Conservation (phyloP, 805 yeast genomes). For the Metschnikowia henanensis region DNA sequence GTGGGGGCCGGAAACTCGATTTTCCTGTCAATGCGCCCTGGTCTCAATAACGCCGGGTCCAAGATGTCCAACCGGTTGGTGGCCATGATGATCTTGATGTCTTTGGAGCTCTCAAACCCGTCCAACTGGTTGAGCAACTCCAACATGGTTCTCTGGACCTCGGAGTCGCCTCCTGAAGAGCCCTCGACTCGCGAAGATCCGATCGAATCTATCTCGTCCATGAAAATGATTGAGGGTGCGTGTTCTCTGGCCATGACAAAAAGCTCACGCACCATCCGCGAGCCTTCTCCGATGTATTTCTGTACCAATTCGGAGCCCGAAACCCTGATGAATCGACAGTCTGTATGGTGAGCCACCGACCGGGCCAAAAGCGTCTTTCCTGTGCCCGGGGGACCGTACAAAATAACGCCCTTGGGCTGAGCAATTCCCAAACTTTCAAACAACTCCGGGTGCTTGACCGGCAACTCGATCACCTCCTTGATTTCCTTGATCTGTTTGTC, state of each 20-base stretch:
- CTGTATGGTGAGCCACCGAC: constrained; percentile 96
- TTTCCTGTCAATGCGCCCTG: constrained; percentile 97
- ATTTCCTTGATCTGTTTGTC: constrained; percentile 99
- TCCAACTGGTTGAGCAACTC: constrained; percentile 98
- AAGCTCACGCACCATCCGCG: constrained; percentile 99
- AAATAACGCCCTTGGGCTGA: constrained; percentile 96
- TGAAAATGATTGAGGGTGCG: constrained; percentile 94
- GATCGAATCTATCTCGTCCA: constrained; percentile 98
- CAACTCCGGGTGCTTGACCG: constrained; percentile 92
- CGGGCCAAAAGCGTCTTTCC: constrained; percentile 99
- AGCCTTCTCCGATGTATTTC: constrained; percentile 98
- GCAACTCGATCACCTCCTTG: constrained; percentile 97
- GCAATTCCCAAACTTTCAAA: constrained; percentile 98
- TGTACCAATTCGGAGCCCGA: constrained; percentile 99
- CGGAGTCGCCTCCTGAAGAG: constrained; percentile 99
- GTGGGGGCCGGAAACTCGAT: constrained; percentile 96
- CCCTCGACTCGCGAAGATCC: constrained; percentile 99
- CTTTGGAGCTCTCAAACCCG: constrained; percentile 94
- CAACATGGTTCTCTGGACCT: constrained; percentile 95
- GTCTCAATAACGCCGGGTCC: constrained; percentile 97
- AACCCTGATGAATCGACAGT: constrained; percentile 94
- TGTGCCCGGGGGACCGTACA: constrained; percentile 99
- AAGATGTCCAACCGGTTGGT: constrained; percentile 99
- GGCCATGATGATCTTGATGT: constrained; percentile 98
- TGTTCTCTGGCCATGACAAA: constrained; percentile 96